Evolutionary conservation across 192 early-diverging fungal genomes (phyloP).

Genomic region (Entophlyctis luteolus): DNA sequence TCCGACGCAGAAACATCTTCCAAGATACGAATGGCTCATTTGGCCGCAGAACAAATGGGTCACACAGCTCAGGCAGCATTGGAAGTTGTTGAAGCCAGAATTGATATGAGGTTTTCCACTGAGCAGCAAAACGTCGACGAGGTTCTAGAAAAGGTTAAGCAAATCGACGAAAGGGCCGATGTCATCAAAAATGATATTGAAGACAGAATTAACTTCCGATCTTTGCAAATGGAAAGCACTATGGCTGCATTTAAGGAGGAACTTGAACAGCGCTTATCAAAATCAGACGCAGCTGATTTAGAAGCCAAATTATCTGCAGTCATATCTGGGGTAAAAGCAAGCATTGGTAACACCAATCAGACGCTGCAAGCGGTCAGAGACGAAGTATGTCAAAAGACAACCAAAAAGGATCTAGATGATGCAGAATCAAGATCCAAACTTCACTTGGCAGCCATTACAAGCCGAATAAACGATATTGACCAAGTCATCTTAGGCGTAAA

Average conservation of each 20-base stretch:
- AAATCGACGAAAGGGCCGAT: neutral
- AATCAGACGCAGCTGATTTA: slow-evolving; percentile 26
- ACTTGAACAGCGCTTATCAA: slow-evolving; percentile 23
- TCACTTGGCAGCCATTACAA: neutral
- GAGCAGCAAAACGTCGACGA: slow-evolving; percentile 7
- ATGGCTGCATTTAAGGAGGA: slow-evolving; percentile 40
- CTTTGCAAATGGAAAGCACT: slow-evolving; percentile 33
- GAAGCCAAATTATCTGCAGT: slow-evolving; percentile 22
- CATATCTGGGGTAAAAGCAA: neutral
- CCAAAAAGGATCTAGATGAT: slow-evolving; percentile 38
- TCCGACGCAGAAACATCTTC: slow-evolving; percentile 23
- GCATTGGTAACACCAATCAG: neutral
- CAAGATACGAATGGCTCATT: slow-evolving; percentile 20
- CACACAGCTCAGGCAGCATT: slow-evolving; percentile 18
- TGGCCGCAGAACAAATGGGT: slow-evolving; percentile 15
- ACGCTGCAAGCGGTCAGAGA: slow-evolving; percentile 4
- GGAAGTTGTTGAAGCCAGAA: slow-evolving; percentile 18
- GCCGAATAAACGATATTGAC: slow-evolving; percentile 20
- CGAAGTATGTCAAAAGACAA: slow-evolving; percentile 25
- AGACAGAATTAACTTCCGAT: slow-evolving; percentile 31
- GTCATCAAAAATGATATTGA: slow-evolving; percentile 18
- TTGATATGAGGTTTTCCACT: slow-evolving; percentile 10
- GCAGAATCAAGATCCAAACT: slow-evolving; percentile 23
- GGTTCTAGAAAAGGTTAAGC: slow-evolving; percentile 3
- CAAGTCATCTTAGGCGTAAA: slow-evolving; percentile 17